phyloP scores from a whole-genome alignment of 176 grass and related monocot genomes.

The Triticum timopheevii region DNA sequence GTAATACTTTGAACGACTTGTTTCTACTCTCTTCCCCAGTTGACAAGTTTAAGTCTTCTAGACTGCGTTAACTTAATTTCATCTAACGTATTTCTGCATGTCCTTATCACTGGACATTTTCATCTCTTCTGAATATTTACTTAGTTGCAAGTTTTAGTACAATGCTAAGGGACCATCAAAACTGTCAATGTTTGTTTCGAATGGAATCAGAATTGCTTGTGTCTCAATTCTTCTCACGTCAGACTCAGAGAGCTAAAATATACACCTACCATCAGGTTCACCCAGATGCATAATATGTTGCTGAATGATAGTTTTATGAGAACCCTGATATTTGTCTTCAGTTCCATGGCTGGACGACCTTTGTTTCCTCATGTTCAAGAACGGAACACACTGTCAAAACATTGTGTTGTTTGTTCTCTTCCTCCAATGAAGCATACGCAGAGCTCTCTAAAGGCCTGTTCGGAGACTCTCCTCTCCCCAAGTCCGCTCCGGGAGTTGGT shows the following conservation, averaged over 20 bases:
- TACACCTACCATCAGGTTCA: not conserved
- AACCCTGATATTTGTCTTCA: not conserved
- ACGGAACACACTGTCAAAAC: too few relatives aligned
- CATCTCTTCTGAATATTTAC: not conserved
- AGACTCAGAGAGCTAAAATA: not conserved
- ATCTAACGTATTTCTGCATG: too few relatives aligned
- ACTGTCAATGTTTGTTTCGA: not conserved
- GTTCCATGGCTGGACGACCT: too few relatives aligned
- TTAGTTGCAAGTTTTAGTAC: not conserved
- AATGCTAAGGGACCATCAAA: not conserved
- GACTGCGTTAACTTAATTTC: not conserved
- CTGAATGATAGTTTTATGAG: not conserved
- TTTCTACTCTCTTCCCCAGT: not conserved
- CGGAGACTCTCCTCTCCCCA: too few relatives aligned
- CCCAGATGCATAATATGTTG: not conserved
- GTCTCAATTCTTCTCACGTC: not conserved
- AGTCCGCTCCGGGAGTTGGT: too few relatives aligned
- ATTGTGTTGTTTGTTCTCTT: too few relatives aligned
- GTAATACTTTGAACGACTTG: not conserved
- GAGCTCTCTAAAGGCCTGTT: too few relatives aligned
- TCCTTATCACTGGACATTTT: not conserved
- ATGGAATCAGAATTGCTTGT: not conserved
- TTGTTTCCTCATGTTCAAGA: too few relatives aligned
- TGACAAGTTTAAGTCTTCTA: not conserved
- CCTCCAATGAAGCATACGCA: too few relatives aligned